Base-by-base conservation (phyloP, 805 yeast species). In the Candida loeiensis region DNA sequence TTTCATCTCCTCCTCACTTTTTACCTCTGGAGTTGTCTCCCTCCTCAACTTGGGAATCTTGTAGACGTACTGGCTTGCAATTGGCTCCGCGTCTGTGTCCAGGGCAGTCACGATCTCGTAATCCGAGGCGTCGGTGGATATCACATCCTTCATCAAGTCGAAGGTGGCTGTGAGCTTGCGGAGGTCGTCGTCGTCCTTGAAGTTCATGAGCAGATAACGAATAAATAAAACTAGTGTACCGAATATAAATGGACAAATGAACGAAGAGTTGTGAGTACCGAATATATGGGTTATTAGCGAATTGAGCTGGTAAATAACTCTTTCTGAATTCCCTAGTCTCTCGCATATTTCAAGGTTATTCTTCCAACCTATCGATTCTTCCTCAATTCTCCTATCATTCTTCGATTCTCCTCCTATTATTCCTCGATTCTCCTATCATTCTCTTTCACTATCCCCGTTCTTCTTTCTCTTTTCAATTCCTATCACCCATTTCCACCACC, bases 51-150 rank as follows among this genome's bases (percentile, higher is more conserved):
- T 25, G 3, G 44, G 44, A 14, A 41, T 22, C 32, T 34, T 28
- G 34, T 46, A 44, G 21, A 36, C 30, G 35, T 31, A 44, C 26
- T 41, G 41, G 11, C 39, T 31, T 2, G 17, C 31, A 4, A 36
- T 16, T 4, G 35, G 12, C 15, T 39, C 45, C 4, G 33, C 14
- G 12, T 34, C 46, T 7, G 40, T 40, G n/a, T 41, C 41, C 14
- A 27, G 41, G 14, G 17, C 33, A n/a, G 41, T 22, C 25, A 25
- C 22, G 13, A 35, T 21, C 14, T 45, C 48, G 35, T 35, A 40
- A 12, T 36, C 47, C 3, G 38, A 34, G n/a, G 36, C 31, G 21
- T 47, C 49, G 4, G 51, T 40, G 26, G 44, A 44, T 7, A 48
- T 21, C 13, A 46, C 30, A 30, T 48, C 44, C 21, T 40, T 40